These are phyloP conservation scores for Tylopilus felleus DNA, from an alignment of 768 basidiomycete genomes.

Conservation along the genomic window DNA sequence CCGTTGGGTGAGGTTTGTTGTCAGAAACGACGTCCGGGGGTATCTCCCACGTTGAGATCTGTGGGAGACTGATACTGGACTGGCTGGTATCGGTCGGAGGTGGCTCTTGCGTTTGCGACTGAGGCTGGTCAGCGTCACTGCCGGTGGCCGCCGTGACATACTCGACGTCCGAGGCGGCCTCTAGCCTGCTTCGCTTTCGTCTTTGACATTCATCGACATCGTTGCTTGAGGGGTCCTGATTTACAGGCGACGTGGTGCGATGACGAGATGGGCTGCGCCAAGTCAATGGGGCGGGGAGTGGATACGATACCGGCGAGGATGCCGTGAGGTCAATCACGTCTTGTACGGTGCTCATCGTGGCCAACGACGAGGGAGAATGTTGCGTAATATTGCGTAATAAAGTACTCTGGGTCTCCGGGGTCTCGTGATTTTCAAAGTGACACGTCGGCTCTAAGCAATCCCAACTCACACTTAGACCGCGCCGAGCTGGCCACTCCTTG, in stretches of 20 bases:
- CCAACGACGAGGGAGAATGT: slow-evolving; percentile 10
- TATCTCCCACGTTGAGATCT: slow-evolving; percentile 24
- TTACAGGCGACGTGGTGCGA: slow-evolving; percentile 1
- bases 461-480: no score
- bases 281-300: background rate
- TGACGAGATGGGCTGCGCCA: background rate
- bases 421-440: background rate
- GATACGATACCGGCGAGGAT: background rate
- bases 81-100: background rate
- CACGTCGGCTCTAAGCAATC: no score
- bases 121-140: background rate
- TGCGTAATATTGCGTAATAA: slow-evolving; percentile 20
- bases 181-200: slow-evolving; percentile 18
- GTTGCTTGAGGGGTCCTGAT: background rate
- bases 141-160: background rate
- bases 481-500: background rate
- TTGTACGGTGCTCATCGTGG: slow-evolving; percentile 19
- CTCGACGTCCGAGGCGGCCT: background rate
- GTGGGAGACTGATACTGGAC: background rate
- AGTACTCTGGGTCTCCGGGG: slow-evolving; percentile 11
- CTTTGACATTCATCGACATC: slow-evolving; percentile 10
- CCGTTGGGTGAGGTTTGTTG: no score
- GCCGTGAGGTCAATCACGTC: slow-evolving; percentile 10
- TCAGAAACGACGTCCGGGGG: background rate
- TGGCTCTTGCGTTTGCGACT: background rate